A percentile compares a stretch with the other conserved stretches of the same genome.
These are phyloP conservation scores for Rhynchosporium agropyri DNA, from an alignment of 2,329 filamentous ascomycete species.

Conservation along the genomic window DNA sequence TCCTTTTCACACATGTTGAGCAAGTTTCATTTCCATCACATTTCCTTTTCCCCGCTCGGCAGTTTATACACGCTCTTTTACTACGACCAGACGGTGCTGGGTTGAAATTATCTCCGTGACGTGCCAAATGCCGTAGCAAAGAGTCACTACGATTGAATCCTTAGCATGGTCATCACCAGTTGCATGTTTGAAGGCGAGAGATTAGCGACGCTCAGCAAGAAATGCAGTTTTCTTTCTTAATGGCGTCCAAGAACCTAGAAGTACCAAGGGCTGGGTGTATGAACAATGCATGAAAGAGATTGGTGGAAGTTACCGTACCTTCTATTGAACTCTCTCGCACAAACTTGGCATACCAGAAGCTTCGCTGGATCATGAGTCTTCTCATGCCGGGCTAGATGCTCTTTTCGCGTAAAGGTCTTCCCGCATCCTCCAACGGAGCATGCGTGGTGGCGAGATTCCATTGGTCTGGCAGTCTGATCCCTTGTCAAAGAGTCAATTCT, in stretches of 20 bases:
- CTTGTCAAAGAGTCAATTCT: too few species aligned
- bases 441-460: conserved; percentile 19
- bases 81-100: conserved; percentile 38
- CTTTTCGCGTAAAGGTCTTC: conserved; percentile 36
- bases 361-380: conserved; percentile 31
- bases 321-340: conserved; percentile 35
- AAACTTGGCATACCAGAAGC: conserved; percentile 31
- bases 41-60: conserved; percentile 50
- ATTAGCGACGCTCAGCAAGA: not conserved
- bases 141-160: conserved; percentile 29
- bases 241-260: not conserved
- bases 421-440: conserved; percentile 33
- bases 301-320: conserved; percentile 25
- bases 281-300: not conserved
- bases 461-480: conserved; percentile 2
- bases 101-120: conserved; percentile 36
- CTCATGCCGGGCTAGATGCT: conserved; percentile 38
- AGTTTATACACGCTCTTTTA: conserved; percentile 48
- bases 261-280: not conserved
- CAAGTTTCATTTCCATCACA: conserved; percentile 48
- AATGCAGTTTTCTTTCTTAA: not conserved
- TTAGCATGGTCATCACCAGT: not conserved
- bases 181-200: not conserved
- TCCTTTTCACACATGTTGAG: conserved; percentile 46
- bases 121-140: conserved; percentile 36